Evolutionary conservation across 2,329 filamentous ascomycete genomes (phyloP), one percentile per base, ranked within the genome.

Genomic region (Cyclaneusma minus): DNA sequence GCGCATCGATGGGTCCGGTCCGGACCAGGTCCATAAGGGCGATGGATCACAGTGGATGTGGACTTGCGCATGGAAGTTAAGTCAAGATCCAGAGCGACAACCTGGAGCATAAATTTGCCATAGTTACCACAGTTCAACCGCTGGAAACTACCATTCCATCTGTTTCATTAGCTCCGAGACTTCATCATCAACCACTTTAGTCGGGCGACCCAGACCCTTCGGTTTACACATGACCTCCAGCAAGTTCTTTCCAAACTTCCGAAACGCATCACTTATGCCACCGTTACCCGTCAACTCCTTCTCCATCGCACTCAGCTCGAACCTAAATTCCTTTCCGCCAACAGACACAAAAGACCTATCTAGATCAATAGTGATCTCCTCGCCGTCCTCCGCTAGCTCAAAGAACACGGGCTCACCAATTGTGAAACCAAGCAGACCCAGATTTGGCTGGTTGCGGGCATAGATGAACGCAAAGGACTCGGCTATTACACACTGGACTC

Each of bases 381-480:
- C 28, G 1, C 52, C 51, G 22, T 57, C 48, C 10, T 29, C 21
- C 1, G 45, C 52, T 1, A 40, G 34, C 3, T 49, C 42, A 29
- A 49, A 58, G 34, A 61, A 59, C 1, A 23, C 34, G 6, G 48
- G 43, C 27, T 60, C 49, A 0, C 31, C 26, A 8, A 62, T 47
- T 2, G 40, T 44, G 24, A 62, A 55, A 0, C 55, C 55, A 10
- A 61, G 33, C 1, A 62, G 46, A 1, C 58, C 58, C 0, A 61
- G 37, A 18, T 44, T 56, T 0, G 57, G 53, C 42, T 55, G 50
- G 35, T 62, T 62, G 2, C 55, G 48, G 5, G 44, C 44, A 29
- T 55, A 60, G 30, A 61, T 61, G 37, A 60, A 61, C 0, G 54
- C 49, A 29, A 58, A 62, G 0, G 50, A 55, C 24, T 46, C 38